A percentile compares a stretch with the other conserved stretches of the same genome.
Conservation (phyloP, 2,329 filamentous ascomycete species). For the Fusarium sp. region DNA sequence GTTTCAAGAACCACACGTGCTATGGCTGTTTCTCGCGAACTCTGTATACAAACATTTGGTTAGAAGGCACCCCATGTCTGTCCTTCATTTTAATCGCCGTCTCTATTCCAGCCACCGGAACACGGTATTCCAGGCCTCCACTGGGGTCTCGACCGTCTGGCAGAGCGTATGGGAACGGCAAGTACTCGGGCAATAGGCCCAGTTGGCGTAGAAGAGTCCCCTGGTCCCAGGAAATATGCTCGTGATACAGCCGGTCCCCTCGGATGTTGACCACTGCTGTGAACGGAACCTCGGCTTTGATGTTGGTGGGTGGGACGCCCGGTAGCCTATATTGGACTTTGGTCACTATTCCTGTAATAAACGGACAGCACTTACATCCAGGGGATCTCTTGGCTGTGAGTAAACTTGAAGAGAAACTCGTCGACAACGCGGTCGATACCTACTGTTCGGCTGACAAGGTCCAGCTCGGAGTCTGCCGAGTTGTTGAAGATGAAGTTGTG, state of each 20-base stretch:
- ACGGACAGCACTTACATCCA: slow-evolving; percentile 66
- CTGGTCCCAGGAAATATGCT: slow-evolving; percentile 76
- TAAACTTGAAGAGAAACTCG: slow-evolving; percentile 73
- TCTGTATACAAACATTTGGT: slow-evolving; percentile 43
- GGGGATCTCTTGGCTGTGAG: slow-evolving; percentile 68
- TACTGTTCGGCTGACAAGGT: slow-evolving; percentile 75
- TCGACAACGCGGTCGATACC: slow-evolving; percentile 77
- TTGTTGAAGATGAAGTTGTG: slow-evolving; percentile 81
- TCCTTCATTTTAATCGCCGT: slow-evolving; percentile 47
- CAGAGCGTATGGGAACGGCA: slow-evolving; percentile 67
- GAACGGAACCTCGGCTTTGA: slow-evolving; percentile 65
- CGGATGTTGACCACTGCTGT: slow-evolving; percentile 70
- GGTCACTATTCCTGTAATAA: fast-evolving
- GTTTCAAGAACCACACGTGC: neutral
- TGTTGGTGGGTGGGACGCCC: slow-evolving; percentile 64
- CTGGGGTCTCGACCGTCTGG: slow-evolving; percentile 46
- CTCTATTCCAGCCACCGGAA: slow-evolving; percentile 48
- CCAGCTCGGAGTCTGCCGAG: slow-evolving; percentile 70
- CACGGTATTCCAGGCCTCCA: slow-evolving; percentile 44
- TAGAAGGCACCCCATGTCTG: slow-evolving; percentile 44
- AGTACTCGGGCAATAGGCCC: slow-evolving; percentile 65
- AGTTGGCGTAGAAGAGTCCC: slow-evolving; percentile 68
- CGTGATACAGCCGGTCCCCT: slow-evolving; percentile 70
- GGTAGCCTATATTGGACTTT: slow-evolving; percentile 50
- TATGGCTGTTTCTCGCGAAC: neutral